Conservation (phyloP, 106 monocot species). For the Iris macrosiphon region DNA sequence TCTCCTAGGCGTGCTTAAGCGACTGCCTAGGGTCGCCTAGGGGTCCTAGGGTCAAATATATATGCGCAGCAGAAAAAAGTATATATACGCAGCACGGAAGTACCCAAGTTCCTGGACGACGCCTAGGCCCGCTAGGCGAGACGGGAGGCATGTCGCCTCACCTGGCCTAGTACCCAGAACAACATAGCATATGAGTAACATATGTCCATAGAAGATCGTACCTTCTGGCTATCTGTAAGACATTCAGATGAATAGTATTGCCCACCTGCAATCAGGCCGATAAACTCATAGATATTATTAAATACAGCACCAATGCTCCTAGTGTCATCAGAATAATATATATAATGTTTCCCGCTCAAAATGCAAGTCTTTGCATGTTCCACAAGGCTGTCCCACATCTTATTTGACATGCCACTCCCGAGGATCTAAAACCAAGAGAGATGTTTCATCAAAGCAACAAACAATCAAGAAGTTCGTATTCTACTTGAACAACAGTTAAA, state of each 20-base stretch:
- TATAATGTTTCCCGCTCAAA: conserved; percentile 53
- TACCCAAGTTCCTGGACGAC: too few species aligned
- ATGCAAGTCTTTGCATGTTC: conserved; percentile 66
- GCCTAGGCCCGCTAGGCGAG: too few species aligned
- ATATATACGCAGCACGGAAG: too few species aligned
- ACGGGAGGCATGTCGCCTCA: too few species aligned
- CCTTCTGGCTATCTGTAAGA: conserved; percentile 47
- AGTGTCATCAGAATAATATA: conserved; percentile 57
- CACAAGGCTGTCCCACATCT: conserved; percentile 49
- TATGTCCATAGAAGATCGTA: too few species aligned
- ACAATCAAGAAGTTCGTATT: not conserved
- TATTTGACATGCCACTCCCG: conserved; percentile 49
- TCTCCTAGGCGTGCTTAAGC: too few species aligned
- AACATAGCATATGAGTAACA: too few species aligned
- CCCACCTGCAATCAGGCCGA: conserved; percentile 38
- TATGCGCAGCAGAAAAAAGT: too few species aligned
- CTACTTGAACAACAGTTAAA: not conserved
- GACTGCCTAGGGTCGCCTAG: too few species aligned
- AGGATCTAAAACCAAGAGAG: conserved; percentile 35
- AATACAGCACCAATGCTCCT: conserved; percentile 51
- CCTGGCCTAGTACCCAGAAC: too few species aligned
- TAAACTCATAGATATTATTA: conserved; percentile 68
- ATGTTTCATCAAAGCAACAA: conserved; percentile 2
- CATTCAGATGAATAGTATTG: conserved; percentile 39
- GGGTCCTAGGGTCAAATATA: too few species aligned